Base-by-base conservation (phyloP, 495 filamentous ascomycete species). In the Podospora appendiculata region DNA sequence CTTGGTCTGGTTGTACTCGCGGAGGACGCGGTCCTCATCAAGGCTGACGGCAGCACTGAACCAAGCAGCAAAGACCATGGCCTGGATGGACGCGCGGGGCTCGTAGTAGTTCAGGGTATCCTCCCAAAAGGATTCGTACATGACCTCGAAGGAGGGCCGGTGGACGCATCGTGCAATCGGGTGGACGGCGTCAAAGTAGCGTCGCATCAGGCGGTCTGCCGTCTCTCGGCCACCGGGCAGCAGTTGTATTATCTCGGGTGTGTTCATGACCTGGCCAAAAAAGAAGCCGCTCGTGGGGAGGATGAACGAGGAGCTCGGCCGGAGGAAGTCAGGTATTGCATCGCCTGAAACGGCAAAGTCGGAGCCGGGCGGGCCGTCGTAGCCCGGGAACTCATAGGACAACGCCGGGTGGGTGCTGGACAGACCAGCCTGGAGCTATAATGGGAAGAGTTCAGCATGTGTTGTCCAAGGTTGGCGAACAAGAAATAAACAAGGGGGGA, bases 1-100 rank as follows among this genome's bases (percentile, higher is more conserved):
- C 60, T 82, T 84, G 5, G 70, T 44, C 17, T 72, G 74, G 9
- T 73, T 76, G 50, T 79, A 81, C 16, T 77, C 68, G 18, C 71
- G 60, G 10, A 60, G 51, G n/a, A 78, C 65, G 16, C 62, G 57
- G 35, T 78, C 72, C 41, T 81, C 76, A 34, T 78, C 68, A 66
- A 87, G 72, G 56, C 82, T 86, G 40, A 89, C 74, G 42, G 79
- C 76, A 2, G 81, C 84, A 8, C 82, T 84, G 58, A 90, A 82
- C 63, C 86, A 73, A 25, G 79, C 79, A 0, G 82, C 81, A 61
- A 84, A 83, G 6, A 88, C 70, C 7, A 88, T 67, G 0, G 86
- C 84, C 63, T 86, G 81, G 36, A 79, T 70, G 1, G 85, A 85
- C n/a, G 71, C 60, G 6, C 76, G 62, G 12, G 85, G 84, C 62